phyloP scores from a whole-genome alignment of 768 basidiomycete species.

The Rhodotorula toruloides region DNA sequence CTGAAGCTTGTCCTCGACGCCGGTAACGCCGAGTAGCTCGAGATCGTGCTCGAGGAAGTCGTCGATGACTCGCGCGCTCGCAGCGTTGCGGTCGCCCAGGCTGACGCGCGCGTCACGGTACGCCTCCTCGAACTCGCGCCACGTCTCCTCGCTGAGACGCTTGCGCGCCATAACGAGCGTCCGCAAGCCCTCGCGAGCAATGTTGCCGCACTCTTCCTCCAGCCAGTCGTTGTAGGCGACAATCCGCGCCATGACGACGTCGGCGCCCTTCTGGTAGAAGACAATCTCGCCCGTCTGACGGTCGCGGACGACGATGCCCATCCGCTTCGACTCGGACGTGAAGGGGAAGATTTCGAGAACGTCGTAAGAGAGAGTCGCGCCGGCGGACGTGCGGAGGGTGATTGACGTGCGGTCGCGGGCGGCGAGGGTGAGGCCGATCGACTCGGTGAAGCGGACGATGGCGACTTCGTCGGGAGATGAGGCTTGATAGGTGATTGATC shows the following conservation, averaged over 20 bases:
- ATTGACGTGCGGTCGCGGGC: slow-evolving; percentile 88
- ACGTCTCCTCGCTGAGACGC: slow-evolving; percentile 63
- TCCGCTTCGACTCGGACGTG: slow-evolving; percentile 96
- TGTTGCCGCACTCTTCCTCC: slow-evolving; percentile 96
- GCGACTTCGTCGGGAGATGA: slow-evolving; percentile 99
- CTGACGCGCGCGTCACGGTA: slow-evolving; percentile 74
- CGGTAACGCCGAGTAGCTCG: slow-evolving; percentile 86
- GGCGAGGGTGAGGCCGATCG: slow-evolving; percentile 81
- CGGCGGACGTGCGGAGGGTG: slow-evolving; percentile 67
- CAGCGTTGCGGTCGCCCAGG: slow-evolving; percentile 70
- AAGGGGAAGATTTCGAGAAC: slow-evolving; percentile 95
- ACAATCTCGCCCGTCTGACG: slow-evolving; percentile 66
- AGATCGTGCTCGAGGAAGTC: slow-evolving; percentile 79
- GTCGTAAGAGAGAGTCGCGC: slow-evolving; percentile 64
- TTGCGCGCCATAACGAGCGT: slow-evolving; percentile 90
- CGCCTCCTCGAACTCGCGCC: slow-evolving; percentile 63
- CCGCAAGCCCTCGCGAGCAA: slow-evolving; percentile 91
- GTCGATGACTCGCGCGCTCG: slow-evolving; percentile 67
- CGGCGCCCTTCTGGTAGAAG: slow-evolving; percentile 95
- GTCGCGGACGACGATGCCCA: slow-evolving; percentile 94
- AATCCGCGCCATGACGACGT: slow-evolving; percentile 93
- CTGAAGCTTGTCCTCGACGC: slow-evolving; percentile 98
- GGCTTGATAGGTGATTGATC: slow-evolving; percentile 91
- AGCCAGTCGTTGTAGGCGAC: slow-evolving; percentile 98
- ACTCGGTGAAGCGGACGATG: slow-evolving; percentile 94